Evolutionary conservation across 306 rosid species (phyloP), one percentile per base, ranked within the genome.

Genomic region (Quercus aquifolioides): DNA sequence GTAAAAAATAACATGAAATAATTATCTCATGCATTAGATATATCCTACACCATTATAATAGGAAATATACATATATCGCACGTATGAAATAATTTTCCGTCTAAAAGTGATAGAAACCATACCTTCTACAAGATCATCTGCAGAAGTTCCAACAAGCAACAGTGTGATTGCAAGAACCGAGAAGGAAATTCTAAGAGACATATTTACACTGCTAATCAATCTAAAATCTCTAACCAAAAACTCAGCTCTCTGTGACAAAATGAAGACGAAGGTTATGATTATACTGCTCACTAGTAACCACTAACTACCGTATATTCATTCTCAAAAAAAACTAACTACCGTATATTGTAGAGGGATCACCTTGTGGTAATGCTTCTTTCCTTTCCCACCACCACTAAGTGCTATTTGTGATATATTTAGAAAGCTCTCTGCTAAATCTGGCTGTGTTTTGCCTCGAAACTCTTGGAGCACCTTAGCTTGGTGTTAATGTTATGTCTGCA

Each of bases 141-240:
- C 88, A 21, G 84, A 83, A 80, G 80, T 64, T 72, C 71, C 64
- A 46, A 82, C 75, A 41, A 81, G 73, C 18, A 88, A 83, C 71
- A 83, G 43, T 18, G 87, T 64, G 0, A 86, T 41, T 18, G 83
- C 52, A 63, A 91, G 71, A 33, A 84, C 46, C 33, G 80, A 70
- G 71, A 85, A 13, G 77, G 33, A 25, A 82, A 85, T 26, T 76
- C 17, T 7, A 5, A 64, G 19, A 30, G 79, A 75, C 92, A 91
- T 89, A 91, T 89, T 38, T 41, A 21, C 51, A 51, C 3, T 72
- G 70, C 58, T 12, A 23, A 28, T 5, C 35, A 15, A 17, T 2
- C 20, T 1, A 21, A 38, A 38, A 21, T 49, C 74, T 33, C n/a
- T 3, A 25, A 21, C 71, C 4, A 49, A 26, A 52, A 8, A 43